Percentiles rank a stretch among this genome's conserved stretches.
phyloP scores from a whole-genome alignment of 192 early-diverging fungal species.

The Backusella macrospora region DNA sequence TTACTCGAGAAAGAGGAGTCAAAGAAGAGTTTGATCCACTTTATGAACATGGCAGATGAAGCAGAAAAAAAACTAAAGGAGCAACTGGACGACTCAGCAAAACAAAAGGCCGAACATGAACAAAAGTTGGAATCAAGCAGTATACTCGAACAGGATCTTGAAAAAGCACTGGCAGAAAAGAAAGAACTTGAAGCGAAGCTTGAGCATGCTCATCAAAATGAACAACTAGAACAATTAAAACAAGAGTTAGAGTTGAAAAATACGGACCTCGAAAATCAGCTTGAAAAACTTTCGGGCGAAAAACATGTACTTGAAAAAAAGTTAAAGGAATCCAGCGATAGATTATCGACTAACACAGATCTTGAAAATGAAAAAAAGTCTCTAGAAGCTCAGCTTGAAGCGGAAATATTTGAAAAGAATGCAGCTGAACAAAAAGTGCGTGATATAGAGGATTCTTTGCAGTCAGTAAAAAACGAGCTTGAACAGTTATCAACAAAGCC shows the following conservation, averaged over 20 bases:
- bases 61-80: constrained; percentile 19
- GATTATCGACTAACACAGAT: background rate
- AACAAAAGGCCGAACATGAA: constrained; percentile 35
- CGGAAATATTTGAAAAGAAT: background rate
- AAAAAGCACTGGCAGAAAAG: constrained; percentile 5
- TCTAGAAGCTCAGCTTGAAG: background rate
- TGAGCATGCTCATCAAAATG: background rate
- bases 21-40: constrained; percentile 31
- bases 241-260: background rate
- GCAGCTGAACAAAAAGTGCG: background rate
- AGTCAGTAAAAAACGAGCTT: background rate
- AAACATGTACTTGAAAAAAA: background rate
- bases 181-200: constrained; percentile 1
- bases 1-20: constrained; percentile 37
- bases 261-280: background rate
- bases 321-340: background rate
- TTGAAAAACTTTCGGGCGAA: background rate
- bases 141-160: background rate
- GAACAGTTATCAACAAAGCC: background rate
- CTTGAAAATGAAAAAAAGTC: background rate
- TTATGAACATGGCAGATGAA: constrained; percentile 39
- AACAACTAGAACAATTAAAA: background rate
- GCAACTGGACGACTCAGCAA: constrained; percentile 23
- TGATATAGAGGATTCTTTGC: background rate
- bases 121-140: constrained; percentile 16